Conservation (phyloP, 2,329 filamentous ascomycete species). For the Monilinia fructicola region DNA sequence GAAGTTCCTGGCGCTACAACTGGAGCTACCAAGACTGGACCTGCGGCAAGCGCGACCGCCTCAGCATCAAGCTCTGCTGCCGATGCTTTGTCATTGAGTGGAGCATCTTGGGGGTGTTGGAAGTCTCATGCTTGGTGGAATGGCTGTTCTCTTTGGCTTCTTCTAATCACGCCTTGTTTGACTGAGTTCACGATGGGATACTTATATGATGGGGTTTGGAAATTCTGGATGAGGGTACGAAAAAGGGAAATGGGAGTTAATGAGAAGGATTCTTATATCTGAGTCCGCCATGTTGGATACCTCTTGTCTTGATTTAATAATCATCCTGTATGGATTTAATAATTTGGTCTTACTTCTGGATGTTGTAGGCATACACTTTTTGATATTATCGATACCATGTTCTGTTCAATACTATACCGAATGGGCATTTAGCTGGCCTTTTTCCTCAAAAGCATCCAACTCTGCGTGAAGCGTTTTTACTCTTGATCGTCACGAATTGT, state of each 20-base stretch:
- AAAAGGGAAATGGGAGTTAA: constrained; percentile 18
- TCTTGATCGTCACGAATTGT: background rate
- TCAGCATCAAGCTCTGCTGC: background rate
- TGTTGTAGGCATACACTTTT: constrained; percentile 5
- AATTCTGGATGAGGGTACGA: background rate
- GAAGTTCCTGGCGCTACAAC: constrained; percentile 6
- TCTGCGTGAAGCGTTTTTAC: background rate
- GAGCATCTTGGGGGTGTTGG: constrained; percentile 10
- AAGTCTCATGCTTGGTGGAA: constrained; percentile 18
- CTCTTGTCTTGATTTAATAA: background rate
- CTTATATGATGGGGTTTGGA: constrained; percentile 1
- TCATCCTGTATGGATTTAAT: constrained; percentile 7
- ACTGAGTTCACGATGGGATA: constrained; percentile 4
- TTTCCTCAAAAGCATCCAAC: background rate
- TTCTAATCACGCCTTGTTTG: constrained; percentile 2
- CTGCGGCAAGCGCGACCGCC: background rate
- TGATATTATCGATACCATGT: constrained; percentile 2
- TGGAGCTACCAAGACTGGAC: background rate
- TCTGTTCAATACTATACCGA: background rate
- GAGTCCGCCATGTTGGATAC: constrained; percentile 6
- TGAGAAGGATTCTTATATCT: background rate
- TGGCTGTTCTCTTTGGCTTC: constrained; percentile 21
- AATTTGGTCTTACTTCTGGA: background rate
- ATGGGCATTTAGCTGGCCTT: background rate
- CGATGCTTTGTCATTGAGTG: constrained; percentile 5